Conservation (phyloP, 1,284 basidiomycete species). For the Rhodotorula sp. region DNA sequence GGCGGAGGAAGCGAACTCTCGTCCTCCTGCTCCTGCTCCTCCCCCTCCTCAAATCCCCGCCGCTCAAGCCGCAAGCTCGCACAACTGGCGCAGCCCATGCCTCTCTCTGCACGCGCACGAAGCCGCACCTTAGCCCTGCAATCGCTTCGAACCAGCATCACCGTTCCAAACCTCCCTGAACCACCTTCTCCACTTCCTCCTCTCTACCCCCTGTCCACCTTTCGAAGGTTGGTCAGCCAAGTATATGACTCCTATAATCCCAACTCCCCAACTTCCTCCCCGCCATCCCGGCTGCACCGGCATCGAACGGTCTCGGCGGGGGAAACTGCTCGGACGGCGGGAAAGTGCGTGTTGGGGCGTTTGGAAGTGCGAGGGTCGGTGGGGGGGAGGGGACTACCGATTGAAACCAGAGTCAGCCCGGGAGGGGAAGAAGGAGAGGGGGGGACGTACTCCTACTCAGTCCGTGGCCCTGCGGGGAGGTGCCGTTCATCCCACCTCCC, state of each 20-base stretch:
- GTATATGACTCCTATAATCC: conserved; percentile 36
- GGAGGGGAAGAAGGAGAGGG: background rate
- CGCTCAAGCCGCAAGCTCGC: too few species aligned
- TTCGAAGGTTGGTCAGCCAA: background rate
- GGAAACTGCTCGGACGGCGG: conserved; percentile 31
- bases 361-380: conserved; percentile 27
- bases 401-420: background rate
- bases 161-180: too few species aligned
- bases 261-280: conserved; percentile 24
- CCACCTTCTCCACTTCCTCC: too few species aligned
- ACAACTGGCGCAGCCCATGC: too few species aligned
- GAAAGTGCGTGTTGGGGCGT: conserved; percentile 37
- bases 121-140: too few species aligned
- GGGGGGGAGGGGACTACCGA: conserved; percentile 31
- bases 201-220: too few species aligned
- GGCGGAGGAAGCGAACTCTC: too few species aligned
- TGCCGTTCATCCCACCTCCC: too few species aligned
- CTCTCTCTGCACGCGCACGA: too few species aligned
- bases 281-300: background rate
- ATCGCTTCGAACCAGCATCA: too few species aligned
- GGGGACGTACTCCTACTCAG: background rate
- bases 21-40: too few species aligned
- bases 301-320: conserved; percentile 35
- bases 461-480: background rate
- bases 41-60: too few species aligned